Base-by-base conservation (phyloP, 345 rosid species). In the Capsella bursapastoris region DNA sequence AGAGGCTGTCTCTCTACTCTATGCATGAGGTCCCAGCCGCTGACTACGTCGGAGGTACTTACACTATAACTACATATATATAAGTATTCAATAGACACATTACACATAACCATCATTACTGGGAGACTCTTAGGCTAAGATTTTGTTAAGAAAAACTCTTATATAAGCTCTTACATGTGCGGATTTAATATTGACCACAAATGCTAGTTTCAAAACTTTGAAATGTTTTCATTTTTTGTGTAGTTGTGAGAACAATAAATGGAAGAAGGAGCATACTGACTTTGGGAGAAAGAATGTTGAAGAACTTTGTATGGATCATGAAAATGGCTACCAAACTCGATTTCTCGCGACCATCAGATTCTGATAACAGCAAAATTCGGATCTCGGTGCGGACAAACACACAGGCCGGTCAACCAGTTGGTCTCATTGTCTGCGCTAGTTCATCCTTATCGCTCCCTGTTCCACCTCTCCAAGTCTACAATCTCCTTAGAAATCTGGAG, bases 381-480 rank as follows among this genome's bases (percentile, higher is more conserved):
- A 69, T 92, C 6, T 79, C 81, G 8, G 81, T 85, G 34, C 83
- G 90, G 5, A 48, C 65, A 44, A 80, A 75, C 70, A 18, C 7
- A n/a, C 86, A 66, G 22, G 34, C 66, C 0, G 96, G 97, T 48
- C 86, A 85, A 64, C 91, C 91, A 2, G 1, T 28, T 2, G 96
- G 93, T 34, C 70, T 72, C 52, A 64, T 90, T 40, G 81, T 93
- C 57, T 79, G 86, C 22, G 96, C 93, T 15, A 86, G 92, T 50
- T 82, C 89, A 68, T 85, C 97, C 44, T 82, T 90, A 2, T 86
- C 83, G 89, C 86, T 93, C 80, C 92, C 97, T 6, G 45, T 84
- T 14, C 72, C 79, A 3, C 86, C 80, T 32, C 56, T 77, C 18
- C 11, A 29, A 10, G 81, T 89, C 72, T 89, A 89, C 43, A n/a